Percentiles rank a stretch among this genome's conserved stretches.
These are phyloP conservation scores for Tausonia pullulans DNA, from an alignment of 1,284 basidiomycete genomes.

Conservation along the genomic window DNA sequence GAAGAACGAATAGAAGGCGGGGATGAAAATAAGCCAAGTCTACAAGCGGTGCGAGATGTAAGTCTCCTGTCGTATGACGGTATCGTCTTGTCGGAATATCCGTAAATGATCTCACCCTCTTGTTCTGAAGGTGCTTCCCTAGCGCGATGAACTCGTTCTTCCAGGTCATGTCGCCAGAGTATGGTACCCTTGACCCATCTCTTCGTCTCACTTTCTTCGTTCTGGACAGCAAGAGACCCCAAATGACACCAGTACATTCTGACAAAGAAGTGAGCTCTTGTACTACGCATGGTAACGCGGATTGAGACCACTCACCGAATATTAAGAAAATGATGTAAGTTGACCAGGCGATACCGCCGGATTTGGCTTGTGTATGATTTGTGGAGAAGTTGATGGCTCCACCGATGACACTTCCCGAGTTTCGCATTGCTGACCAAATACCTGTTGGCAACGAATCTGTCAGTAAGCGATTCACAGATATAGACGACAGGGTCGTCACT, in stretches of 20 bases:
- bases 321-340: conserved; percentile 27
- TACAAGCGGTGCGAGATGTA: too few species aligned
- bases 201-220: conserved; percentile 23
- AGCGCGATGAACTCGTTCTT: conserved; percentile 20
- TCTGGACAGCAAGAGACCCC: conserved; percentile 20
- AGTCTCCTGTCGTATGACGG: too few species aligned
- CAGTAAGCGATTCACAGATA: too few species aligned
- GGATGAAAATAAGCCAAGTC: conserved; percentile 20
- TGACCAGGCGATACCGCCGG: conserved; percentile 19
- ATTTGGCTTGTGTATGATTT: too few species aligned
- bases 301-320: conserved; percentile 6
- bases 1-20: conserved; percentile 21
- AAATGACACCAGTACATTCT: conserved; percentile 20
- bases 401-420: too few species aligned
- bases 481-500: too few species aligned
- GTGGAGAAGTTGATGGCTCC: too few species aligned
- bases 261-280: too few species aligned
- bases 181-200: conserved; percentile 22
- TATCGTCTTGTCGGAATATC: too few species aligned
- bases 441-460: too few species aligned
- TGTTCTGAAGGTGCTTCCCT: background rate
- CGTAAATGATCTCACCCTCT: background rate
- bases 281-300: too few species aligned
- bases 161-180: conserved; percentile 16
- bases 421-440: too few species aligned